These are phyloP conservation scores for Grammothele lineata DNA, from an alignment of 768 basidiomycete genomes.

Conservation along the genomic window DNA sequence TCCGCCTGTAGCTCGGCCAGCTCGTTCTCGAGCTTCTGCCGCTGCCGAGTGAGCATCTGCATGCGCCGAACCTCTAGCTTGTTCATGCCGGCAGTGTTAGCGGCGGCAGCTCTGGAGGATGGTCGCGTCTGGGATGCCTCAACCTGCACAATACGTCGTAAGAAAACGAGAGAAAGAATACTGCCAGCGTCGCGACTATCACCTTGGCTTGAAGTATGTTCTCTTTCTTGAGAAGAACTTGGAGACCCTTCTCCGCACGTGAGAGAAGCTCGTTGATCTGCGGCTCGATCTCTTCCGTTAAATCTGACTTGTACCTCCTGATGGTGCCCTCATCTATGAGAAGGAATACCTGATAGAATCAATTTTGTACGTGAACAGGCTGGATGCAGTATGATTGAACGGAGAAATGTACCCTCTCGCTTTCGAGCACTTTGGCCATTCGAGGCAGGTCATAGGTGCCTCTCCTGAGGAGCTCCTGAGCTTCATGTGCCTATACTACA, in stretches of 20 bases:
- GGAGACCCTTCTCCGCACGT: constrained; percentile 65
- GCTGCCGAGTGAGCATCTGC: constrained; percentile 61
- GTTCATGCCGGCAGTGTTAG: constrained; percentile 48
- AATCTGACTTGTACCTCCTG: constrained; percentile 67
- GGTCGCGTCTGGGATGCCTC: constrained; percentile 48
- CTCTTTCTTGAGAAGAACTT: constrained; percentile 58
- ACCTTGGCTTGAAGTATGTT: constrained; percentile 63
- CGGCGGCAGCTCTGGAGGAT: constrained; percentile 32
- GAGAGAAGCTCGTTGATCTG: constrained; percentile 72
- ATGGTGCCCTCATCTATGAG: constrained; percentile 71
- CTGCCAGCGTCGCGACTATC: background rate
- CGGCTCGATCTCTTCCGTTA: constrained; percentile 79
- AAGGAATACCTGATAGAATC: constrained; percentile 54
- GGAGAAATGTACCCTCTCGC: constrained; percentile 51
- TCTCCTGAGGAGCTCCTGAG: constrained; percentile 62
- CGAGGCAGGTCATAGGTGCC: constrained; percentile 71
- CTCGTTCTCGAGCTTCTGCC: constrained; percentile 65
- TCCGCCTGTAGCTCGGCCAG: constrained; percentile 57
- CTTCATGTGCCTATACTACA: constrained; percentile 52
- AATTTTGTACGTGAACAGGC: no score
- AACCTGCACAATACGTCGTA: constrained; percentile 35
- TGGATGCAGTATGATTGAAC: no score
- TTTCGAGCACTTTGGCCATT: constrained; percentile 64
- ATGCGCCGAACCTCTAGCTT: constrained; percentile 66
- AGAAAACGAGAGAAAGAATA: background rate